Evolutionary conservation across 2,329 filamentous ascomycete species (phyloP).

Genomic region (Microsporum canis): DNA sequence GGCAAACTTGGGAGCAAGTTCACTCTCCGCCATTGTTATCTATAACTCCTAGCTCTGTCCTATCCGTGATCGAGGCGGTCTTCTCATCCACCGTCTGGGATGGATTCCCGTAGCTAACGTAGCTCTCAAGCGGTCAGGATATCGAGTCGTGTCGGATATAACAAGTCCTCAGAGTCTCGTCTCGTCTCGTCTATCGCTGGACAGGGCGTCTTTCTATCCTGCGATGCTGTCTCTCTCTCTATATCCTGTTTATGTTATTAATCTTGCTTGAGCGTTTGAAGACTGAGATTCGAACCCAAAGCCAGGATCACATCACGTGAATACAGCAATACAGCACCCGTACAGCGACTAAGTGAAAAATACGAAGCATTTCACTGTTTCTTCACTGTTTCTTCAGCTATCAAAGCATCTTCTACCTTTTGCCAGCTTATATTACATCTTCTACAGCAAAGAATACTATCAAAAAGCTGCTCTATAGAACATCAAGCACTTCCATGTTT

Average conservation of each 20-base stretch:
- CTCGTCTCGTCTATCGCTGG: neutral
- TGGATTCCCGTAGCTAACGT: neutral
- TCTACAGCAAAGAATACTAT: no score
- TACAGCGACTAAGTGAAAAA: neutral
- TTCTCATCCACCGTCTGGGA: neutral
- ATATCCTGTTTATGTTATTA: neutral
- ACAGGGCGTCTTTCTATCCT: neutral
- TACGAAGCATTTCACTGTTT: neutral
- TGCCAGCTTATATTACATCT: no score
- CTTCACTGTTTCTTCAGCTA: neutral
- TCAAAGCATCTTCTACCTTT: neutral
- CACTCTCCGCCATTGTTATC: slow-evolving; percentile 36
- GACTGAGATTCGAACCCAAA: neutral
- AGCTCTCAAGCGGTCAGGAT: neutral
- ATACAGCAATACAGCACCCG: neutral
- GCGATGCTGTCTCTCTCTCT: neutral
- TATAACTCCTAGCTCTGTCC: neutral
- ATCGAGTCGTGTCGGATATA: no score
- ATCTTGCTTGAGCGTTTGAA: neutral
- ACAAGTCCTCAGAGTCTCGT: neutral
- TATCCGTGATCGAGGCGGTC: neutral
- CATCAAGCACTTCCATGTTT: neutral
- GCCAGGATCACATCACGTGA: neutral
- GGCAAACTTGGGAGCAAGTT: slow-evolving; percentile 51
- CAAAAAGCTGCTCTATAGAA: neutral